These are phyloP conservation scores for Mediolabrus comicus DNA, from an alignment of 108 stramenopile species.

Conservation along the genomic window DNA sequence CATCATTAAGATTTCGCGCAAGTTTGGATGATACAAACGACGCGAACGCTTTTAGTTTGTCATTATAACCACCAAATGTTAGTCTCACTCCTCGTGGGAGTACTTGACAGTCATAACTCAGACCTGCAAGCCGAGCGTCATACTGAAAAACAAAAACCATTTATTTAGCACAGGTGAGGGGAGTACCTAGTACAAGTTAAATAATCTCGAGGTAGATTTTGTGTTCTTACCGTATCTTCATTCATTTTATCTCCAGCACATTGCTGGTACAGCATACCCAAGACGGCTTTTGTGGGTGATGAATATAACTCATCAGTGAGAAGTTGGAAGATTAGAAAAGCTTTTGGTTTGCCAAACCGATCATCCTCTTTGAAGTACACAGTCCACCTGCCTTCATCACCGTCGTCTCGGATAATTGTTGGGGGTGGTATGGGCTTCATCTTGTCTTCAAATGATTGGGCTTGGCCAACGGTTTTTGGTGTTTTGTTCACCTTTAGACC, in stretches of 20 bases:
- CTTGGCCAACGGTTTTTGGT: constrained; percentile 18
- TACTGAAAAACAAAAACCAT: constrained; percentile 14
- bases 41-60: constrained; percentile 72
- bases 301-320: constrained; percentile 64
- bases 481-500: constrained; percentile 68
- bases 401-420: constrained; percentile 75
- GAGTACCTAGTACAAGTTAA: background rate
- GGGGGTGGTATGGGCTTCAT: constrained; percentile 72
- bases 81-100: constrained; percentile 73
- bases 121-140: constrained; percentile 73
- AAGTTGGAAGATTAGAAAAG: constrained; percentile 73
- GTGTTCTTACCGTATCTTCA: constrained; percentile 65
- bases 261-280: constrained; percentile 70
- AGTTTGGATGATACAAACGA: constrained; percentile 64
- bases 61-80: constrained; percentile 89
- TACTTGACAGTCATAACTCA: constrained; percentile 73
- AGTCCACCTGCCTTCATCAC: constrained; percentile 72
- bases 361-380: constrained; percentile 83
- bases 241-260: constrained; percentile 61
- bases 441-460: constrained; percentile 63
- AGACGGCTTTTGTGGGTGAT: constrained; percentile 57
- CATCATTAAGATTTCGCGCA: constrained; percentile 51
- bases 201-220: background rate
- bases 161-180: background rate
- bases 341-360: constrained; percentile 80